A percentile compares a stretch with the other conserved stretches of the same genome.
Evolutionary conservation across 129 eudicot genomes (phyloP).

Genomic region (Arctium lappa): DNA sequence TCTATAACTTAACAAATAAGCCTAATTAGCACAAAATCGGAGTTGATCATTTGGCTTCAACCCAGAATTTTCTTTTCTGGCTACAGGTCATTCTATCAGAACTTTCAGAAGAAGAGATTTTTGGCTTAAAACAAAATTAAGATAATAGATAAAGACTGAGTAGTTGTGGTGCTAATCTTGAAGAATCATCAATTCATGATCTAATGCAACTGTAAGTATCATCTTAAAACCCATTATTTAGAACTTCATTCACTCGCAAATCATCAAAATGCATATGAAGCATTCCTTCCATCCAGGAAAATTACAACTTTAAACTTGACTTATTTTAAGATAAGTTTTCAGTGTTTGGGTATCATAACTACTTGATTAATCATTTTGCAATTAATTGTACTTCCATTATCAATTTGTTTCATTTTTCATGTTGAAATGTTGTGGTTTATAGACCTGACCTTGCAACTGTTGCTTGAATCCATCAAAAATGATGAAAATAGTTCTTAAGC

Average conservation of each 20-base stretch:
- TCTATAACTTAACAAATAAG: neutral
- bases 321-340: neutral
- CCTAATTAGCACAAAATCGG: neutral
- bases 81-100: conserved; percentile 56
- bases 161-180: too few relatives aligned
- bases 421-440: neutral
- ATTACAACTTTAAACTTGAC: too few relatives aligned
- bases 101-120: conserved; percentile 64
- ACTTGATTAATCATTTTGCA: neutral
- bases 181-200: too few relatives aligned
- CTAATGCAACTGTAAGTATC: too few relatives aligned
- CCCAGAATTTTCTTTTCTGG: neutral
- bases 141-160: conserved; percentile 40
- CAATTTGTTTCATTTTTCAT: neutral
- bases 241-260: too few relatives aligned
- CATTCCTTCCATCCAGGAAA: too few relatives aligned
- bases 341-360: neutral
- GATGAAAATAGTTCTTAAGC: neutral
- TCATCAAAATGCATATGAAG: too few relatives aligned
- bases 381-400: neutral
- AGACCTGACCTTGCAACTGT: neutral
- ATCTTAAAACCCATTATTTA: too few relatives aligned
- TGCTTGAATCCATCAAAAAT: neutral
- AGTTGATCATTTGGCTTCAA: neutral
- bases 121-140: conserved; percentile 55